These are phyloP conservation scores for Colletotrichum sp. DNA, from an alignment of 2,329 filamentous ascomycete genomes.

Conservation along the genomic window DNA sequence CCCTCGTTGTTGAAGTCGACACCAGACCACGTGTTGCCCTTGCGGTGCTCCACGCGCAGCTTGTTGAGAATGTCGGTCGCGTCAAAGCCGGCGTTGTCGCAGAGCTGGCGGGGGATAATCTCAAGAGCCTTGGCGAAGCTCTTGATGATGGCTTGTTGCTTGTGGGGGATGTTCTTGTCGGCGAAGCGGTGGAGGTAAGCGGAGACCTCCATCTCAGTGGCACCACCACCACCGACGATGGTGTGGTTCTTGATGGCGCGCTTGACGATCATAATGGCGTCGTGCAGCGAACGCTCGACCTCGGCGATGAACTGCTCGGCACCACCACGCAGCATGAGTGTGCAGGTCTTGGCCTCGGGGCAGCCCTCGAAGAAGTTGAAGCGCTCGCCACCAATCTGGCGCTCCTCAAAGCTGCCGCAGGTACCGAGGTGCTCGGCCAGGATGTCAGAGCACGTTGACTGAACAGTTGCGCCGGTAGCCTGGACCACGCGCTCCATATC, in stretches of 20 bases:
- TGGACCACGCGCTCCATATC: constrained; percentile 97
- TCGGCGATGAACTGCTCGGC: constrained; percentile 99
- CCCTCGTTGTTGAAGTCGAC: constrained; percentile 95
- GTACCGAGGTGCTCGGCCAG: constrained; percentile 86
- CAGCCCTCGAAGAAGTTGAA: constrained; percentile 99
- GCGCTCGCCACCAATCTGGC: constrained; percentile 94
- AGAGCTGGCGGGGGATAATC: constrained; percentile 94
- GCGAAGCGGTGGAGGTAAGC: constrained; percentile 92
- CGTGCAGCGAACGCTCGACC: constrained; percentile 95
- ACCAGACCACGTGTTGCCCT: constrained; percentile 91
- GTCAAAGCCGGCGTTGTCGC: constrained; percentile 98
- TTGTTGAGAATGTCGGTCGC: constrained; percentile 98
- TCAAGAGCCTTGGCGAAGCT: constrained; percentile 97
- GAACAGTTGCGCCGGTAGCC: constrained; percentile 88
- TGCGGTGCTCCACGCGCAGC: constrained; percentile 93
- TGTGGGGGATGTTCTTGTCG: constrained; percentile 89
- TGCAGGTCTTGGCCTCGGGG: constrained; percentile 95
- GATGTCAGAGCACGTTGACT: constrained; percentile 97
- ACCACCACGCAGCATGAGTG: constrained; percentile 90
- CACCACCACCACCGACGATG: constrained; percentile 95
- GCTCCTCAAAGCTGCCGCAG: constrained; percentile 91
- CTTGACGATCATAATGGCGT: constrained; percentile 99
- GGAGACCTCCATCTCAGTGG: constrained; percentile 95
- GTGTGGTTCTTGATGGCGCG: constrained; percentile 92
- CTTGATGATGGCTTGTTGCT: constrained; percentile 98